phyloP scores from a whole-genome alignment of 257 asterid species.

The Primulina huaijiensis region DNA sequence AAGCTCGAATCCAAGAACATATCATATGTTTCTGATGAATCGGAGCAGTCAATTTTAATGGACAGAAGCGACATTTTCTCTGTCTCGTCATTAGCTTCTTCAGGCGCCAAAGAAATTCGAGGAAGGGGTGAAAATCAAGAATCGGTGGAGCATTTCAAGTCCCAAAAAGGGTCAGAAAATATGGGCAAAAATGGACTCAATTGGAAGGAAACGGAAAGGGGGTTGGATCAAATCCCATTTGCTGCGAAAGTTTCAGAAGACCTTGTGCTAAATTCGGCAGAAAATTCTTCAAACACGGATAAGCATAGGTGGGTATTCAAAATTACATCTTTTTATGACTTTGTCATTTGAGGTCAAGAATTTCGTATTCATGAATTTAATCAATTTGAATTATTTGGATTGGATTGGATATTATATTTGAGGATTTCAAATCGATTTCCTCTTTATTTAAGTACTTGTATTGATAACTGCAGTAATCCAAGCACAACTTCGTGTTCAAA shows the following conservation, averaged over 20 bases:
- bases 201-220: constrained; percentile 16
- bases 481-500: background rate
- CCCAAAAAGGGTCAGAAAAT: constrained; percentile 4
- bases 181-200: constrained; percentile 17
- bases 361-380: background rate
- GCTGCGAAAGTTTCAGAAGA: constrained; percentile 12
- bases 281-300: constrained; percentile 10
- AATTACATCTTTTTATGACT: background rate
- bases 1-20: constrained; percentile 59
- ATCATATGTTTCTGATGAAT: constrained; percentile 42
- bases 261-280: constrained; percentile 8
- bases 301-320: background rate
- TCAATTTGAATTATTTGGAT: background rate
- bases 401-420: background rate
- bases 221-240: background rate
- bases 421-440: background rate
- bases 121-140: constrained; percentile 23
- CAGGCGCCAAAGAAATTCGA: constrained; percentile 29
- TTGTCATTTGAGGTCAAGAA: background rate
- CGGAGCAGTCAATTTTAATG: constrained; percentile 35
- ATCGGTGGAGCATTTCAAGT: constrained; percentile 17
- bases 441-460: background rate
- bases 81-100: constrained; percentile 39
- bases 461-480: background rate
- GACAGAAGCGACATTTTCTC: constrained; percentile 50